Evolutionary conservation across 1,284 basidiomycete genomes (phyloP), one percentile per base, ranked within the genome.

Genomic region (Athelia sp.): DNA sequence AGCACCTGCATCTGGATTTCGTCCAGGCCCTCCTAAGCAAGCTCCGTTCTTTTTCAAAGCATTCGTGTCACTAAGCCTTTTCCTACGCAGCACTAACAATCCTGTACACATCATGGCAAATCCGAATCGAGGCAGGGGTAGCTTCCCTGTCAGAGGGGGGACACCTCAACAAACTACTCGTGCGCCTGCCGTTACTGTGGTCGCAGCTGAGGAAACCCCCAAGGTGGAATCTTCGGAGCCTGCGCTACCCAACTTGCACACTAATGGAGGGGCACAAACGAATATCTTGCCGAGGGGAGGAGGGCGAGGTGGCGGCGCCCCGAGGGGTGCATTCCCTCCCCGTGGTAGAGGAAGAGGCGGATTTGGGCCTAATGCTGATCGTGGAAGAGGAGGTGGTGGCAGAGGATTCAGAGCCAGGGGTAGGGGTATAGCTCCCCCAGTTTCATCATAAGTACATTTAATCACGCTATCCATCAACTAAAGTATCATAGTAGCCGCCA

Each of bases 71-170:
- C 51, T 47, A 21, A 22, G 43, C 44, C 24, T 52, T 13, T 50
- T 48, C 36, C 38, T 50, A 32, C 29, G 54, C 50, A 61, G 60
- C 45, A 56, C 57, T 52, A 55, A 58, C 50, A 47, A 64, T 3
- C 69, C 69, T 11, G 66, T 79, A 9, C 68, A 72, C 19, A 81
- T 85, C 43, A 77, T 83, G 81, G 65, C 76, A 3, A 91, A 92
- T 59, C 89, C 86, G 1, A 82, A 84, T 59, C 72, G 82, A 46
- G 78, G 73, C n/a, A 59, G 69, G 26, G 68, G 68, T 4, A 63
- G 62, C 1, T 59, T 55, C 49, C 48, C 50, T 2, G 67, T 68
- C 50, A 66, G 63, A 26, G 64, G 71, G 31, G 71, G 71, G 14
- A 62, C 58, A 1, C 54, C 58, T 4, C 26, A 29, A 48, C 57